phyloP scores from a whole-genome alignment of 2,329 filamentous ascomycete genomes.

The Botrytis deweyae region DNA sequence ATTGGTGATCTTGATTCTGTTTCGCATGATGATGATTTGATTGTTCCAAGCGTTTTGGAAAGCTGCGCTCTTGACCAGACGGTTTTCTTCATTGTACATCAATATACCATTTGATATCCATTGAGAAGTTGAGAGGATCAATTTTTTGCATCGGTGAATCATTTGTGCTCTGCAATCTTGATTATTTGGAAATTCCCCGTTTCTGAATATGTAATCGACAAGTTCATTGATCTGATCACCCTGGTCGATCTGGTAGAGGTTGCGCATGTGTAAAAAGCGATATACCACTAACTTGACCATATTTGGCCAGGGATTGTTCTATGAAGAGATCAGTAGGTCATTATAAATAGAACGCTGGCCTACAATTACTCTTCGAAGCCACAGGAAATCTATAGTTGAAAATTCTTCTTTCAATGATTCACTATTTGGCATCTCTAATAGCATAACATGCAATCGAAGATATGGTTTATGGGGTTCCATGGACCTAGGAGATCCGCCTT shows the following conservation, averaged over 20 bases:
- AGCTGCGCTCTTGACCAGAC: neutral
- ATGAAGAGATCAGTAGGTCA: neutral
- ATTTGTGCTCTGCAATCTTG: conserved; percentile 2
- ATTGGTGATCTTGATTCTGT: neutral
- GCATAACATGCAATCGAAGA: neutral
- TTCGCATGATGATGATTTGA: neutral
- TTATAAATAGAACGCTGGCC: neutral
- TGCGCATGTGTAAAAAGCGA: neutral
- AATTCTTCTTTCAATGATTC: neutral
- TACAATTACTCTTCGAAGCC: neutral
- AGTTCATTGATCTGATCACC: neutral
- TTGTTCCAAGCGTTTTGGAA: conserved; percentile 10
- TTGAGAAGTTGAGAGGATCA: neutral
- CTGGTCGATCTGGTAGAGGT: conserved; percentile 1
- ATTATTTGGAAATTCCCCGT: neutral
- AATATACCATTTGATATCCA: neutral
- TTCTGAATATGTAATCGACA: neutral
- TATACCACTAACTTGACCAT: conserved; percentile 1
- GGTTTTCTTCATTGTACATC: neutral
- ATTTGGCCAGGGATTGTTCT: neutral
- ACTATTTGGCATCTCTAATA: neutral
- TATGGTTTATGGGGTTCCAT: neutral
- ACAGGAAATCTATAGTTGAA: neutral
- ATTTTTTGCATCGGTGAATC: conserved; percentile 1
- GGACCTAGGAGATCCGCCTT: neutral